These are phyloP conservation scores for Penicillium brevicompactum DNA, from an alignment of 2,329 filamentous ascomycete species.

Conservation along the genomic window DNA sequence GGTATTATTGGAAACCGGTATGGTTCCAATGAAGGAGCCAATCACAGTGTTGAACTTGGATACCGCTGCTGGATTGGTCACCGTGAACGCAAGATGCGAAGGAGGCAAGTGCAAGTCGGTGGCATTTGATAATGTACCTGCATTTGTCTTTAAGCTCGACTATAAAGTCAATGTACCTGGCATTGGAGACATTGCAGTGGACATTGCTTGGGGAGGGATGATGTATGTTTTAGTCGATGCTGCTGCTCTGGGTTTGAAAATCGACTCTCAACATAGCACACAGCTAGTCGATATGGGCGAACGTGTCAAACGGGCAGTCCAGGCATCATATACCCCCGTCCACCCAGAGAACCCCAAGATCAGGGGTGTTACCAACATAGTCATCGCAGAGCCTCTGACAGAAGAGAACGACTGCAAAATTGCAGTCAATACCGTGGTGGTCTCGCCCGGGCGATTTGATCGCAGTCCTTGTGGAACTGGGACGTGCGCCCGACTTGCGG, in stretches of 20 bases:
- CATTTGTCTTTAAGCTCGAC: constrained; percentile 47
- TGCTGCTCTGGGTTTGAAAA: constrained; percentile 36
- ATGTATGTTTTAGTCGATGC: constrained; percentile 49
- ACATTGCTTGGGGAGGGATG: constrained; percentile 53
- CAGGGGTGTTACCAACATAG: constrained; percentile 43
- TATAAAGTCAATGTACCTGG: constrained; percentile 44
- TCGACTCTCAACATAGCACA: constrained; percentile 36
- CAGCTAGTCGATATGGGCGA: constrained; percentile 48
- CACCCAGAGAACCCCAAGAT: constrained; percentile 50
- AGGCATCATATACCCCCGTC: constrained; percentile 37
- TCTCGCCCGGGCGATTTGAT: constrained; percentile 51
- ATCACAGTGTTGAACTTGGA: constrained; percentile 46
- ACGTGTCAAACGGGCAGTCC: constrained; percentile 46
- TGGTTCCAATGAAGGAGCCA: constrained; percentile 50
- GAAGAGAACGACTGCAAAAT: constrained; percentile 25
- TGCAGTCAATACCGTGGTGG: constrained; percentile 46
- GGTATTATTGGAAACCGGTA: constrained; percentile 52
- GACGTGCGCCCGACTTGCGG: constrained; percentile 47
- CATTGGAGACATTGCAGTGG: constrained; percentile 43
- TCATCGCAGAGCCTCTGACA: constrained; percentile 41
- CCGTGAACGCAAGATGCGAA: constrained; percentile 45
- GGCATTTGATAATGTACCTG: constrained; percentile 49
- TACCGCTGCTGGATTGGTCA: constrained; percentile 49
- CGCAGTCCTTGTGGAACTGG: constrained; percentile 52
- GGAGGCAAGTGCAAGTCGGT: constrained; percentile 48